Evolutionary conservation across 2,329 filamentous ascomycete species (phyloP).

Genomic region (Xylaria arbuscula): DNA sequence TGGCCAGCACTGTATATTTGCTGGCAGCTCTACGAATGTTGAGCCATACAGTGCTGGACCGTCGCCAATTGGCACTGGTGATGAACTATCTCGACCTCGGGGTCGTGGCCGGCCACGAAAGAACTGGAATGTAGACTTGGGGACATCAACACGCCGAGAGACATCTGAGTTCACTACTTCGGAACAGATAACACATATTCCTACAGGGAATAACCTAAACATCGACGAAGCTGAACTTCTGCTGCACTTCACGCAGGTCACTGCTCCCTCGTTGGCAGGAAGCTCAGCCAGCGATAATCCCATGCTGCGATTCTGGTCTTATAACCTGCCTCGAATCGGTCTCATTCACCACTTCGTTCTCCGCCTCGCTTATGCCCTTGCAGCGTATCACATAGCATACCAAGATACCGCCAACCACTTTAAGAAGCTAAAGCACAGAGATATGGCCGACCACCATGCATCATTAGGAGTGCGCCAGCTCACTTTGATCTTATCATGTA

Average conservation of each 20-base stretch:
- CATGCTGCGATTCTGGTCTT: conserved; percentile 20
- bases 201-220: neutral
- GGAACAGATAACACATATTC: neutral
- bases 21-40: neutral
- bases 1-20: conserved; percentile 1
- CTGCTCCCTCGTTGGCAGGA: conserved; percentile 5
- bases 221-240: conserved; percentile 25
- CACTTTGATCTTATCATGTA: neutral
- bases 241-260: conserved; percentile 18
- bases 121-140: neutral
- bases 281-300: neutral
- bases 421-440: conserved; percentile 1
- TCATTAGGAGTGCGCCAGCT: conserved; percentile 17
- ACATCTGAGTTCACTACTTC: neutral
- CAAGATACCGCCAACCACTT: neutral
- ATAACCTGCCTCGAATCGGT: conserved; percentile 21
- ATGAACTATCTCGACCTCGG: neutral
- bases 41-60: neutral
- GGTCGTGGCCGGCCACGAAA: conserved; percentile 21
- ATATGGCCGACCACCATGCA: conserved; percentile 14
- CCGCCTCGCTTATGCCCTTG: conserved; percentile 19
- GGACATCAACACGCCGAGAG: neutral
- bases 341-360: conserved; percentile 20
- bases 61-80: neutral
- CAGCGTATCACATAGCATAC: conserved; percentile 20